Evolutionary conservation across 768 basidiomycete species (phyloP).

Genomic region (Clavaria fumosa): DNA sequence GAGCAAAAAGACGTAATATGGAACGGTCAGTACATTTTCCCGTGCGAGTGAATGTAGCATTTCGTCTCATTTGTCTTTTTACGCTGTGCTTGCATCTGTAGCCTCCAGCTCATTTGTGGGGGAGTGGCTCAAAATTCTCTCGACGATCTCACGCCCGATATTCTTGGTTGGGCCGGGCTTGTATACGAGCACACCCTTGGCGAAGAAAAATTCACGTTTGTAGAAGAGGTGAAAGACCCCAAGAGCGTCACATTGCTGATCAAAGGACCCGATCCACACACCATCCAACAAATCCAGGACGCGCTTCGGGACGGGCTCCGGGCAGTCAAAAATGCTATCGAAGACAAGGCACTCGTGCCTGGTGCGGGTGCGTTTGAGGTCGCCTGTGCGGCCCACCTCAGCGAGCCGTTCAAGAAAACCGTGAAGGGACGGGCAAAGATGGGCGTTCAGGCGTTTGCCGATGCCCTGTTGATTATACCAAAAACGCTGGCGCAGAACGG

Average conservation of each 20-base stretch:
- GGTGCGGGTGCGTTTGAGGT: conserved; percentile 99
- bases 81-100: conserved; percentile 20
- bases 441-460: conserved; percentile 94
- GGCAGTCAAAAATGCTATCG: conserved; percentile 91
- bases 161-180: conserved; percentile 94
- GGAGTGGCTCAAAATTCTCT: conserved; percentile 96
- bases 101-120: conserved; percentile 86
- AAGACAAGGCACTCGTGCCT: conserved; percentile 77
- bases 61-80: conserved; percentile 1
- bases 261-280: conserved; percentile 96
- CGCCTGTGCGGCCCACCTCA: conserved; percentile 74
- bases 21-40: conserved; percentile 49
- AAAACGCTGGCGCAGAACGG: conserved; percentile 95
- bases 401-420: conserved; percentile 59
- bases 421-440: conserved; percentile 94
- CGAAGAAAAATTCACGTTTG: conserved; percentile 96
- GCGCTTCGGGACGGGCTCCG: conserved; percentile 95
- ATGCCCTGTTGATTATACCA: conserved; percentile 85
- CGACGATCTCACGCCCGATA: conserved; percentile 81
- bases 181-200: conserved; percentile 98
- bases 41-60: conserved; percentile 1
- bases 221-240: conserved; percentile 92
- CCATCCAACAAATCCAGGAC: conserved; percentile 92
- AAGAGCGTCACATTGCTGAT: conserved; percentile 92
- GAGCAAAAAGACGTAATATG: conserved; percentile 98